Base-by-base conservation (phyloP, 2,329 filamentous ascomycete species). In the Ophiostoma perfectum region DNA sequence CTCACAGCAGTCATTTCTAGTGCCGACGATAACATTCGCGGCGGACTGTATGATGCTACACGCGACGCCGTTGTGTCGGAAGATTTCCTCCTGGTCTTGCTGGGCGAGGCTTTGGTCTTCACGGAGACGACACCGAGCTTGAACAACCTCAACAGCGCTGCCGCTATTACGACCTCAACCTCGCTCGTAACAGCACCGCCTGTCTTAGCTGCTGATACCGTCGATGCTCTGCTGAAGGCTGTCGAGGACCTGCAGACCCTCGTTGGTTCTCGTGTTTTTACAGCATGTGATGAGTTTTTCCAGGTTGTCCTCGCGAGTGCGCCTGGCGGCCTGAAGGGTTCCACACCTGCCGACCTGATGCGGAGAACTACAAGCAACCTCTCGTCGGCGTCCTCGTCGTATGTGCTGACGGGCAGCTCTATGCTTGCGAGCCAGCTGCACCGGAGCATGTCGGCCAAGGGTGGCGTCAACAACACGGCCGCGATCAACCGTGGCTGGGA, bases 21-120 rank as follows among this genome's bases (percentile, higher is more conserved):
- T 75, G 90, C 94, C 2, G 90, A 91, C 69, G 93, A 97, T 77
- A 94, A 92, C 75, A 96, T 98, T 73, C 90, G 91, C 69, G 94
- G 94, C 68, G 94, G 94, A 0, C 82, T 97, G 2, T 96, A 93
- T 76, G 93, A 98, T 75, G 87, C 88, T 38, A 85, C 86, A 18
- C 86, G 91, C 12, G 90, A 93, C 74, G 88, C 91, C 0, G 92
- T 96, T 6, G 90, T 97, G 18, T 91, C 91, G 73, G 91, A 96
- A 71, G 94, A 98, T 74, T 93, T 93, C 66, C 79, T 98, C 58
- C 82, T 97, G 8, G 88, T 90, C 3, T 82, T 98, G 14, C 83
- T 98, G 1, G 93, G 92, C 66, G 94, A 98, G 79, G 88, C 89
- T 0, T 85, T 94, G 3, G 85, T 92, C 1, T 91, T 97, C 70